phyloP scores from a whole-genome alignment of 108 stramenopile genomes.

The Craspedostauros australis region DNA sequence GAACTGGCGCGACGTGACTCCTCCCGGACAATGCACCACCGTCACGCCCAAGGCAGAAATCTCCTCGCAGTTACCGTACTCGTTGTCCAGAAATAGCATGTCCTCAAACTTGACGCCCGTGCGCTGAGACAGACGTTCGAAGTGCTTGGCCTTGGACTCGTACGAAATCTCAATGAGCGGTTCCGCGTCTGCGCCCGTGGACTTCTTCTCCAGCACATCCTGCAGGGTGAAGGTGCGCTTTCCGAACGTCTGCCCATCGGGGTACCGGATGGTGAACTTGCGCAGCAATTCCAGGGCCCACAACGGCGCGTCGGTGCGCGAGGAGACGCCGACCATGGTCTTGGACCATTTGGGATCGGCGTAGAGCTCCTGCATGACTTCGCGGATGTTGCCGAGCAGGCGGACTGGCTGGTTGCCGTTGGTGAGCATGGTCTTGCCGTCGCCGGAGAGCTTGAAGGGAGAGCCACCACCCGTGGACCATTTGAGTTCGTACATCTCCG shows the following conservation, averaged over 20 bases:
- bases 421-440: conserved; percentile 6
- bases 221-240: conserved; percentile 29
- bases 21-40: conserved; percentile 56
- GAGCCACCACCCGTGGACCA: conserved; percentile 20
- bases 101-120: conserved; percentile 52
- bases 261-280: conserved; percentile 38
- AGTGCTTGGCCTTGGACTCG: conserved; percentile 52
- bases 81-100: conserved; percentile 88
- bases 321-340: conserved; percentile 42
- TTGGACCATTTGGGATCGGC: conserved; percentile 1
- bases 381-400: conserved; percentile 20
- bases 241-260: conserved; percentile 11
- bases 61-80: conserved; percentile 56
- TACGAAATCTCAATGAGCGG: conserved; percentile 50
- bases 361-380: conserved; percentile 16
- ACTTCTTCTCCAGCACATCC: too few species aligned
- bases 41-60: conserved; percentile 64
- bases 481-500: conserved; percentile 66
- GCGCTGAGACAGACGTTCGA: conserved; percentile 36
- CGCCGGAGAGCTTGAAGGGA: conserved; percentile 9
- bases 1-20: conserved; percentile 46
- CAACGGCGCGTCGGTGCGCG: conserved; percentile 59
- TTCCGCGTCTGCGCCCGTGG: neutral
- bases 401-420: conserved; percentile 7
- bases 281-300: conserved; percentile 60